Percentiles rank a stretch among this genome's conserved stretches.
Conservation (phyloP, 352 stramenopile genomes). For the Pythium sukuiense region DNA sequence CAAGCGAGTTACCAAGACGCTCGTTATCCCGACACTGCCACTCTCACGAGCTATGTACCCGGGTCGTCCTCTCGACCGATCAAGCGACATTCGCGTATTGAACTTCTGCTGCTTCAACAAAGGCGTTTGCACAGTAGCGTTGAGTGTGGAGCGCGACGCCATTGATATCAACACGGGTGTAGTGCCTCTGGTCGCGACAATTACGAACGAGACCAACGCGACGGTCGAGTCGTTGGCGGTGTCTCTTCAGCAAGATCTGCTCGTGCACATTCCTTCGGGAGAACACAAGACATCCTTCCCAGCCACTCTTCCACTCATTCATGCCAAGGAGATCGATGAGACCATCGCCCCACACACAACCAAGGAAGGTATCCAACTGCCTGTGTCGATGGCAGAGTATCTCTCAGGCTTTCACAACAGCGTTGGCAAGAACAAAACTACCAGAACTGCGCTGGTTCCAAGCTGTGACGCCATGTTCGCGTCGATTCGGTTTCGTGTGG, state of each 20-base stretch:
- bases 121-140: neutral
- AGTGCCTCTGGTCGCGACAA: neutral
- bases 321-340: neutral
- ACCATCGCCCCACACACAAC: neutral
- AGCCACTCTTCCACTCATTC: neutral
- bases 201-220: neutral
- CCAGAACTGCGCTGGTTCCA: neutral
- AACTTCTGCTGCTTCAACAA: neutral
- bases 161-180: conserved; percentile 1
- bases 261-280: neutral
- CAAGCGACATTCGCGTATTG: neutral
- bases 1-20: neutral
- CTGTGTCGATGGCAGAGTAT: neutral
- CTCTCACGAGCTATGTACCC: neutral
- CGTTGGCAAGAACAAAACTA: neutral
- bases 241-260: neutral
- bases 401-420: neutral
- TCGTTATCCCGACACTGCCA: neutral
- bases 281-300: neutral
- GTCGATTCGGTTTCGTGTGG: neutral
- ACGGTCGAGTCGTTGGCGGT: neutral
- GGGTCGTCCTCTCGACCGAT: neutral
- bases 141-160: neutral
- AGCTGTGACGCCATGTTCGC: neutral
- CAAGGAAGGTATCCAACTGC: neutral